Evolutionary conservation across 108 stramenopile species (phyloP).

Genomic region (Aurantiochytrium sp.): DNA sequence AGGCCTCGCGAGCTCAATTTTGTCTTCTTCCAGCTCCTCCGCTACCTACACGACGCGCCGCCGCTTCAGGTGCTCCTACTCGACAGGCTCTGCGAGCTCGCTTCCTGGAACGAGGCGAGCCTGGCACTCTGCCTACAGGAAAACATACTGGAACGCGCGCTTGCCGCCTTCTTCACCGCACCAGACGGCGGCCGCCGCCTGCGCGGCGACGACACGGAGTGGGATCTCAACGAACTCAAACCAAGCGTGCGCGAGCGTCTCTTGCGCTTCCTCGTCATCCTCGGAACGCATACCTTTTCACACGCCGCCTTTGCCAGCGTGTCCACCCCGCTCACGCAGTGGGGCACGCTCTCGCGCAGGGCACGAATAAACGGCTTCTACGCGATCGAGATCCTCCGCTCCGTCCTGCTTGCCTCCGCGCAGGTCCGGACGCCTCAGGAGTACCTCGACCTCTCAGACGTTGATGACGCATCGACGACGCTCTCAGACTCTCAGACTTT

Average conservation of each 20-base stretch:
- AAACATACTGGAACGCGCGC: neutral
- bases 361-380: neutral
- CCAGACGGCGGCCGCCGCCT: too few relatives aligned
- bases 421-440: neutral
- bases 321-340: neutral
- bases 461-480: neutral
- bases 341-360: neutral
- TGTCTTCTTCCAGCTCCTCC: neutral
- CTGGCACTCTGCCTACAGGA: neutral
- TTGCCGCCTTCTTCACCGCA: neutral
- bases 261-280: neutral
- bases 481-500: neutral
- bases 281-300: slow-evolving; percentile 28
- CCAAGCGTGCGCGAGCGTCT: neutral
- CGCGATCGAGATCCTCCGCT: neutral
- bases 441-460: neutral
- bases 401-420: neutral
- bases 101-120: neutral
- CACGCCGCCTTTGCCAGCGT: neutral
- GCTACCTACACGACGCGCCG: neutral
- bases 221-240: neutral
- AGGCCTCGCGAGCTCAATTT: slow-evolving; percentile 2
- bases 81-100: neutral
- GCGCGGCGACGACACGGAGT: neutral
- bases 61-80: neutral